Conservation (phyloP, 805 yeast species). For the Spathaspora arborariae region DNA sequence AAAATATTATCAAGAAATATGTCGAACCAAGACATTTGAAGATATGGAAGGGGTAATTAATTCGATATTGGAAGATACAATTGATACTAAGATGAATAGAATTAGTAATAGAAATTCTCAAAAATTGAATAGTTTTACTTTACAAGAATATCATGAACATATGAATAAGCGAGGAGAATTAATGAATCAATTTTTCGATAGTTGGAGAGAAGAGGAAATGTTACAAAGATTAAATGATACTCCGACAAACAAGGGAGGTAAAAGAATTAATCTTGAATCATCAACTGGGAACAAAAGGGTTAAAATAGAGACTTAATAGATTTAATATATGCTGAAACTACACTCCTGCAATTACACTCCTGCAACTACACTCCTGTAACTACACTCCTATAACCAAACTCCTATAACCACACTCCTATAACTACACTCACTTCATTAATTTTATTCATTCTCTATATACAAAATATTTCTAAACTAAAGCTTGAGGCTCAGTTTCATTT, state of each 20-base stretch:
- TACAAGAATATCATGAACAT: conserved; percentile 10
- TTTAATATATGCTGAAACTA: background rate
- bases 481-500: background rate
- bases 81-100: conserved; percentile 24
- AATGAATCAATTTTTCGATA: conserved; percentile 3
- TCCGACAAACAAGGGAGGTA: conserved; percentile 1
- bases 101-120: conserved; percentile 29
- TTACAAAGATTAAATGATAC: conserved; percentile 5
- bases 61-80: conserved; percentile 33
- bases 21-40: conserved; percentile 49
- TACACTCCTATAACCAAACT: too few species aligned
- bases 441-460: background rate
- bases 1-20: conserved; percentile 50
- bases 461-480: background rate
- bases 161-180: conserved; percentile 3
- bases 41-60: conserved; percentile 40
- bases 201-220: conserved; percentile 5
- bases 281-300: background rate
- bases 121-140: conserved; percentile 21
- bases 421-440: too few species aligned
- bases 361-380: too few species aligned
- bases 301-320: background rate
- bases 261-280: background rate
- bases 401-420: too few species aligned
- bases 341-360: too few species aligned